Evolutionary conservation across 345 rosid species (phyloP), one percentile per base, ranked within the genome.

Genomic region (Eucalyptus victrix): DNA sequence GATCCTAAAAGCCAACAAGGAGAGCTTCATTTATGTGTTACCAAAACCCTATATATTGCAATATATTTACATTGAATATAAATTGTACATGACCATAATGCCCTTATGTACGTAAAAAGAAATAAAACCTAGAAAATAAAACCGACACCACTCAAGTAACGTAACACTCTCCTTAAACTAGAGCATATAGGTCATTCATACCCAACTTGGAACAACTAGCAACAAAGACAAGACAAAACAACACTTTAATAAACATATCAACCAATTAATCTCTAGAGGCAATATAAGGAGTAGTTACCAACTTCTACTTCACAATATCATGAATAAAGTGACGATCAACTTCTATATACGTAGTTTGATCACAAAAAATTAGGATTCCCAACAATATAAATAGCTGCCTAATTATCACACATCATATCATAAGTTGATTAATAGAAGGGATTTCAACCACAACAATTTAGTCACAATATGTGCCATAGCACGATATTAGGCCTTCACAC

Each of bases 361-460:
- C 62, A 23, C 0, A 0, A 24, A 56, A 56, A 23, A 56, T 0
- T 0, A 2, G 30, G 2, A 56, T 23, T 56, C 62, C 28, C 6
- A 23, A 24, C 30, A 24, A 56, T 56, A 56, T 56, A 24, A 56
- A 24, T 56, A 56, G 6, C 3, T 10, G 0, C 12, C 12, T 56
- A 24, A 56, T 56, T 56, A 56, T 56, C 30, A 56, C 30, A 23
- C 28, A 23, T 24, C 62, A 56, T 56, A 56, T 56, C 62, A 10
- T 56, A 56, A 1, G 12, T 24, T 56, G 62, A 24, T 4, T 24
- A 56, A 56, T 56, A 56, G 1, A 56, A 56, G 30, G 62, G 62
- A 23, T 56, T 56, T 56, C 30, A 56, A 56, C 62, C 12, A 24
- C 30, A 56, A 23, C 30, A 56, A 56, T 56, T 23, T 2, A 9